Percentiles rank a stretch among this genome's conserved stretches.
Evolutionary conservation across 2,329 filamentous ascomycete species (phyloP).

Genomic region (Myotisia sp.): DNA sequence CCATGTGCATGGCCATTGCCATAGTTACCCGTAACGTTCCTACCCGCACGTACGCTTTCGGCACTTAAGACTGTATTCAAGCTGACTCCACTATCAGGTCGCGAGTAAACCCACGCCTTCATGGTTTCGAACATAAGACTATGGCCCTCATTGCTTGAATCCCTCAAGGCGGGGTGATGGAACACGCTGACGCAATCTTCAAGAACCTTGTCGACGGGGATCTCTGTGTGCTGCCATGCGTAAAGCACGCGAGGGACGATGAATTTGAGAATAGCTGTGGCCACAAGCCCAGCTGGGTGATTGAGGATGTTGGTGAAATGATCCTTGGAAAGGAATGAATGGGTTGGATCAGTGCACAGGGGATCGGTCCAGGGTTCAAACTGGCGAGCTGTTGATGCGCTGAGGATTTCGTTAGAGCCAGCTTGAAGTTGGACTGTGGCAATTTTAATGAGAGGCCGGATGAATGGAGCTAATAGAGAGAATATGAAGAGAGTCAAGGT

Average conservation of each 20-base stretch:
- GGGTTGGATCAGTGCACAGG: slow-evolving; percentile 60
- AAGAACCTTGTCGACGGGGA: slow-evolving; percentile 70
- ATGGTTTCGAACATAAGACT: slow-evolving; percentile 80
- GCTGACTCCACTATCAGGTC: slow-evolving; percentile 49
- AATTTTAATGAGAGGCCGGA: slow-evolving; percentile 78
- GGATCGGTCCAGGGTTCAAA: slow-evolving; percentile 69
- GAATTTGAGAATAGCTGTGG: slow-evolving; percentile 67
- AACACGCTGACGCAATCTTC: slow-evolving; percentile 70
- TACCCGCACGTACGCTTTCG: slow-evolving; percentile 66
- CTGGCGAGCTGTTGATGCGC: slow-evolving; percentile 57
- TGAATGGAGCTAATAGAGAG: slow-evolving; percentile 77
- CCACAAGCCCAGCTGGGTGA: slow-evolving; percentile 59
- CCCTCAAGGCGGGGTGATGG: slow-evolving; percentile 75
- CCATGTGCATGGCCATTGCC: slow-evolving; percentile 13
- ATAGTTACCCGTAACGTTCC: slow-evolving; percentile 49
- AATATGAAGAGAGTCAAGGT: slow-evolving; percentile 84
- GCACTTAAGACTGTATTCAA: slow-evolving; percentile 66
- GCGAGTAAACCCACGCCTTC: slow-evolving; percentile 60
- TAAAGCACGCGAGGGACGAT: slow-evolving; percentile 76
- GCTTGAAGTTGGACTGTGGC: slow-evolving; percentile 74
- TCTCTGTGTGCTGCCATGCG: slow-evolving; percentile 78
- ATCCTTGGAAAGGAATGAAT: slow-evolving; percentile 72
- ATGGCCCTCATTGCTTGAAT: slow-evolving; percentile 65
- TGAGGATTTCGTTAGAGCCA: slow-evolving; percentile 59
- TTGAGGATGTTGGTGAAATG: slow-evolving; percentile 71